These are phyloP conservation scores for Schizonepeta tenuifolia DNA, from an alignment of 257 asterid species.

Conservation along the genomic window DNA sequence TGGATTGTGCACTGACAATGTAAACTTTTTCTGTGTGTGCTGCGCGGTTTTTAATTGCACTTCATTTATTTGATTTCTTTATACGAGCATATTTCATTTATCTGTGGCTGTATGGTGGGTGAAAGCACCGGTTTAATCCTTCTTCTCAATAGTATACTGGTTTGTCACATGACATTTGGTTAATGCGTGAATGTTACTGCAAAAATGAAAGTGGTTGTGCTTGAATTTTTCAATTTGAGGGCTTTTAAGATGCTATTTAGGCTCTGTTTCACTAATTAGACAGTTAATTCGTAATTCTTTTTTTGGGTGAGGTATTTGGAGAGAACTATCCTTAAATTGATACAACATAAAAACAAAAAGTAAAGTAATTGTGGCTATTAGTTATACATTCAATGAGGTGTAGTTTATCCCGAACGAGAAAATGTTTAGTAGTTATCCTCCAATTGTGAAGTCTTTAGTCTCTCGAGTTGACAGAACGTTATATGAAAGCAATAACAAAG, in stretches of 20 bases:
- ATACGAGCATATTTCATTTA: constrained; percentile 4
- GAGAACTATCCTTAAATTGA: background rate
- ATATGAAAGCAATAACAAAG: background rate
- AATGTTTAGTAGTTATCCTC: background rate
- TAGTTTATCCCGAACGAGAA: background rate
- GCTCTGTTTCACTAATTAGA: background rate
- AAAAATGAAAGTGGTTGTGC: background rate
- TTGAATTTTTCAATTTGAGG: constrained; percentile 18
- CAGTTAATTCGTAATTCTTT: background rate
- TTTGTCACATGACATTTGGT: constrained; percentile 1
- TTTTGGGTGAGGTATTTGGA: constrained; percentile 2
- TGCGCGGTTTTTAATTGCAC: background rate
- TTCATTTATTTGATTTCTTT: constrained; percentile 19
- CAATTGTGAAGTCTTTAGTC: background rate
- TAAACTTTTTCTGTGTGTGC: background rate
- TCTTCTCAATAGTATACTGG: background rate
- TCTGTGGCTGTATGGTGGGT: constrained; percentile 1
- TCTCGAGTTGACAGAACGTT: background rate
- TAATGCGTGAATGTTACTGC: constrained; percentile 13
- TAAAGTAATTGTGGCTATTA: background rate
- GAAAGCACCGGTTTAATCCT: background rate
- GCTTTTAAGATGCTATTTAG: background rate
- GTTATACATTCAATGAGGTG: background rate
- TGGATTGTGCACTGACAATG: constrained; percentile 20
- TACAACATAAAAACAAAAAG: background rate